Evolutionary conservation across 2,329 filamentous ascomycete genomes (phyloP), one percentile per base, ranked within the genome.

Genomic region (Colletotrichum filicis): DNA sequence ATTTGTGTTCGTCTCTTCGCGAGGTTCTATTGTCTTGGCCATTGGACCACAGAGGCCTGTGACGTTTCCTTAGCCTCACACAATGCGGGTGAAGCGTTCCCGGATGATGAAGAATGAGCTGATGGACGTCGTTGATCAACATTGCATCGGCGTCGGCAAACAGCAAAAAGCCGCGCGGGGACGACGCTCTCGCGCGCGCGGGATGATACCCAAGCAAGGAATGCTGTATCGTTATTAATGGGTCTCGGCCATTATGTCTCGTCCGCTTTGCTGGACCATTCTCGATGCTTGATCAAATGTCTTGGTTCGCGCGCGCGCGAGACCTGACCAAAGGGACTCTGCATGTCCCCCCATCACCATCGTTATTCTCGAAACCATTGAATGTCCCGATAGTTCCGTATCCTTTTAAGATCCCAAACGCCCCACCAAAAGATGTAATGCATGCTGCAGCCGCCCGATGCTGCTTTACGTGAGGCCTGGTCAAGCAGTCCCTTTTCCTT

Each of bases 401-500:
- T 49, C 16, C 12, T 11, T 61, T 8, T 28, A 16, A 6, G 30
- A 24, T 7, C 26, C 24, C 9, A 28, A 32, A 53, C 30, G 42
- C 11, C 61, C 46, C 32, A n/a, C 7, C 35, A 6, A 46, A 56
- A 32, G 5, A n/a, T 12, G 42, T 35, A 16, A 42, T 37, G 26
- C 26, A 35, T 6, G 46, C 46, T n/a, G 8, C 16, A 22, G 28
- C 9, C 24, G 5, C 49, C 16, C 24, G 30, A 16, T 26, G 22
- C n/a, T 35, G 26, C 53, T 14, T 42, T 14, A 42, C 37, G 2
- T 14, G 37, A 62, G n/a, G 66, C 16, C 11, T 26, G 30, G 19
- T 63, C 4, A 55, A 11, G 53, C 59, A 8, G 57, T 24, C 56
- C 64, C 69, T 53, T 74, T 73, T 4, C 58, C 60, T 24, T 75